Percentiles rank a stretch among this genome's conserved stretches.
Conservation (phyloP, 371 early-diverging fungal genomes). For the Rhizopus delemar region DNA sequence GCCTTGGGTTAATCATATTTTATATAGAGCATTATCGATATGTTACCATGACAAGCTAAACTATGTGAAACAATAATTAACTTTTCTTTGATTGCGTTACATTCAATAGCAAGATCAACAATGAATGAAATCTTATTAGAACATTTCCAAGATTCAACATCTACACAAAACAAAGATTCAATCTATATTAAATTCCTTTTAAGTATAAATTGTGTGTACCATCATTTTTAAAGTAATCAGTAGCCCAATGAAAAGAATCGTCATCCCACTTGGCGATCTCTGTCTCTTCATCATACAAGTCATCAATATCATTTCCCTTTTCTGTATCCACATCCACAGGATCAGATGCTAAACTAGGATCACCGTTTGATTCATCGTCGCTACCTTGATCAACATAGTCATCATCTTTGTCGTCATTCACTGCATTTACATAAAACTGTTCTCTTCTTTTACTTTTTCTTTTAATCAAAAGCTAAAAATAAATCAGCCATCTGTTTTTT, state of each 20-base stretch:
- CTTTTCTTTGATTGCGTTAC: slow-evolving; percentile 58
- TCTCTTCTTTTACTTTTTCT: slow-evolving; percentile 12
- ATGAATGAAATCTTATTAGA: slow-evolving; percentile 34
- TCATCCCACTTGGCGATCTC: not conserved
- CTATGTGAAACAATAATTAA: slow-evolving; percentile 76
- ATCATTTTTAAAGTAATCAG: slow-evolving; percentile 7
- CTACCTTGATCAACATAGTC: too few relatives aligned
- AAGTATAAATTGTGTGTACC: slow-evolving; percentile 6
- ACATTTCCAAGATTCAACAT: slow-evolving; percentile 22
- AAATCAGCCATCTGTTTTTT: not conserved
- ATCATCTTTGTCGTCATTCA: not conserved
- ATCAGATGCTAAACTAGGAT: too few relatives aligned
- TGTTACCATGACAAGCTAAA: slow-evolving; percentile 56
- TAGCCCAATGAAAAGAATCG: not conserved
- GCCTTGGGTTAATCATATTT: not conserved
- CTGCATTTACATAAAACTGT: slow-evolving; percentile 2
- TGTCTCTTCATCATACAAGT: not conserved
- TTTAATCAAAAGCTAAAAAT: slow-evolving; percentile 13
- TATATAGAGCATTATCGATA: not conserved
- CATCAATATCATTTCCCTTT: not conserved
- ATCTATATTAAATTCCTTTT: not conserved
- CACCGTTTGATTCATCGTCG: not conserved
- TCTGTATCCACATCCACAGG: not conserved
- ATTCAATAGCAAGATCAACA: slow-evolving; percentile 26
- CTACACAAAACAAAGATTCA: slow-evolving; percentile 6